A percentile compares a stretch with the other conserved stretches of the same genome.
Conservation (phyloP, 805 yeast genomes). For the Wickerhamomyces kurtzmanii region DNA sequence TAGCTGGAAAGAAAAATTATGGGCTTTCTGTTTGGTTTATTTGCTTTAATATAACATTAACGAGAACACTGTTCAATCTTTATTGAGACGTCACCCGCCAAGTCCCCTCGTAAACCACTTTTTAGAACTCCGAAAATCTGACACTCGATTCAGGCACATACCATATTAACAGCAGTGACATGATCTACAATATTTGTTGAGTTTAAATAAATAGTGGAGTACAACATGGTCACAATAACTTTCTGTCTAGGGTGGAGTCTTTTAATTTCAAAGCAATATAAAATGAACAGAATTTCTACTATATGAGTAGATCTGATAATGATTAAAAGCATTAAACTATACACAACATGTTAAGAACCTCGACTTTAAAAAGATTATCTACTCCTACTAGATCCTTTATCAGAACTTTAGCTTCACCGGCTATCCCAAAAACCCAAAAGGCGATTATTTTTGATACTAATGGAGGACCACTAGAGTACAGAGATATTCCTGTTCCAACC, state of each 20-base stretch:
- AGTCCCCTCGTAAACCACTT: too few species aligned
- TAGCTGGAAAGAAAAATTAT: too few species aligned
- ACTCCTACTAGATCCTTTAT: neutral
- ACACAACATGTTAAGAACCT: neutral
- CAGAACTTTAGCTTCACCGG: slow-evolving; percentile 18
- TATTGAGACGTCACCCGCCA: too few species aligned
- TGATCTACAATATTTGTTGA: too few species aligned
- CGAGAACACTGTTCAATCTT: too few species aligned
- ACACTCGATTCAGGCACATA: too few species aligned
- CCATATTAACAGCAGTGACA: too few species aligned
- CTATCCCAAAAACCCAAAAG: slow-evolving; percentile 39
- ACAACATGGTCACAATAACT: neutral
- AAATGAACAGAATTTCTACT: neutral
- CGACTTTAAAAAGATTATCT: slow-evolving; percentile 16
- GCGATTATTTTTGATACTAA: slow-evolving; percentile 42
- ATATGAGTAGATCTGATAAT: too few species aligned
- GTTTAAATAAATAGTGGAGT: neutral
- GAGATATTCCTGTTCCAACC: slow-evolving; percentile 46
- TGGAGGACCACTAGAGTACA: slow-evolving; percentile 38
- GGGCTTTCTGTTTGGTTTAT: too few species aligned
- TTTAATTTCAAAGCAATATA: neutral
- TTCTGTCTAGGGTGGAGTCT: neutral
- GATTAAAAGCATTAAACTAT: too few species aligned
- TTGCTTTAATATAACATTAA: too few species aligned
- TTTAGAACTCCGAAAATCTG: too few species aligned